Evolutionary conservation across 345 rosid genomes (phyloP).

Genomic region (Ceriops zippeliana): DNA sequence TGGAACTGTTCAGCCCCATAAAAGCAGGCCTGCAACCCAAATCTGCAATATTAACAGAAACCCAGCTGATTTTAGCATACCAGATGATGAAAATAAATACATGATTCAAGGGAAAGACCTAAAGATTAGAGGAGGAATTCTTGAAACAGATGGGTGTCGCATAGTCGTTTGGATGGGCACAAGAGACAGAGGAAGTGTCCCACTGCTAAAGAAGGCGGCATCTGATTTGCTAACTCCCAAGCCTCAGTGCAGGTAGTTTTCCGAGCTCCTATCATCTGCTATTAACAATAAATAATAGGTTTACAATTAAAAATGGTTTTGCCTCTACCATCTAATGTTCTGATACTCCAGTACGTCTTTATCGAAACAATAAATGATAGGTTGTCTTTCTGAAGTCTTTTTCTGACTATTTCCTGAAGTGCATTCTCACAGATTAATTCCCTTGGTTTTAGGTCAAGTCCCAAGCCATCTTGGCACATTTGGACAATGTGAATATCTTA

Average conservation of each 20-base stretch:
- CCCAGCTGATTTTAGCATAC: slow-evolving; percentile 84
- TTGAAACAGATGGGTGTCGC: slow-evolving; percentile 20
- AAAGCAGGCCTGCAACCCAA: slow-evolving; percentile 34
- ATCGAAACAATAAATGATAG: not conserved
- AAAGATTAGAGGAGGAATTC: slow-evolving; percentile 30
- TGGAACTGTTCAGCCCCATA: slow-evolving; percentile 26
- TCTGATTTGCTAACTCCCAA: slow-evolving; percentile 9
- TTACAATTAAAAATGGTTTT: too few species aligned
- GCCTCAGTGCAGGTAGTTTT: slow-evolving; percentile 22
- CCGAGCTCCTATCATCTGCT: slow-evolving; percentile 1
- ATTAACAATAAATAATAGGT: not conserved
- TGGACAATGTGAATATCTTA: slow-evolving; percentile 4
- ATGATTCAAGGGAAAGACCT: slow-evolving; percentile 61
- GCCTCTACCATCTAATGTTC: too few species aligned
- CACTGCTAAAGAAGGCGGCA: slow-evolving; percentile 25
- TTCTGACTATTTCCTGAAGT: slow-evolving; percentile 2
- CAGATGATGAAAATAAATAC: slow-evolving; percentile 62
- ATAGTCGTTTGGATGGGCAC: slow-evolving; percentile 22
- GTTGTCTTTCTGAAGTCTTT: not conserved
- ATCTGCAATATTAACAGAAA: slow-evolving; percentile 66
- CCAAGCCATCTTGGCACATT: slow-evolving; percentile 2
- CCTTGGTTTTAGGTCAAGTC: slow-evolving; percentile 14
- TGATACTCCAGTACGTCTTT: too few species aligned
- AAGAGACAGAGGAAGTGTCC: slow-evolving; percentile 49
- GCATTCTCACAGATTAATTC: not conserved